Evolutionary conservation across 306 rosid genomes (phyloP).

Genomic region (Hylodesmum podocarpum): DNA sequence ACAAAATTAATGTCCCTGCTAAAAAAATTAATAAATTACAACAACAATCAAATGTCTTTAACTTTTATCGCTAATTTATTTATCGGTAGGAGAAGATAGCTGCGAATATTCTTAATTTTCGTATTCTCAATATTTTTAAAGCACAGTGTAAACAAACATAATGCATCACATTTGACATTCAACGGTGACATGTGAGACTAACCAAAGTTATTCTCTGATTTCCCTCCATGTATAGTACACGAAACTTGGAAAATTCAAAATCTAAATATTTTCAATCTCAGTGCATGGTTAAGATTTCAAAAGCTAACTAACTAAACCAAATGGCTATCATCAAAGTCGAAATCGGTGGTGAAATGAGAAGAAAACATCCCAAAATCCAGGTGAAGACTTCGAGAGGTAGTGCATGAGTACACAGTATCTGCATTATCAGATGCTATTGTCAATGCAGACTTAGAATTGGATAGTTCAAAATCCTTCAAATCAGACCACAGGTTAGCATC

Average conservation of each 20-base stretch:
- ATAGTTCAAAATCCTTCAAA: conserved; percentile 48
- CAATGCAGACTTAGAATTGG: conserved; percentile 20
- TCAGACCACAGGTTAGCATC: conserved; percentile 52
- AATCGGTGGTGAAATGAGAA: conserved; percentile 29
- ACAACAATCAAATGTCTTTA: too few relatives aligned
- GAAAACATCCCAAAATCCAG: conserved; percentile 36
- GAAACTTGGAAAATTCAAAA: background rate
- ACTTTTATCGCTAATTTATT: too few relatives aligned
- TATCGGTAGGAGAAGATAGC: too few relatives aligned
- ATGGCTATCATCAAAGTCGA: conserved; percentile 33
- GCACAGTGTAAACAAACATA: background rate
- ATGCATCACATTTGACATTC: conserved; percentile 17
- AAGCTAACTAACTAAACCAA: conserved; percentile 15
- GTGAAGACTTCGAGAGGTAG: conserved; percentile 21
- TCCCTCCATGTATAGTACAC: background rate
- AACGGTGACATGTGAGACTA: background rate
- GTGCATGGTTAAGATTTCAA: background rate
- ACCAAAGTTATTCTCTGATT: background rate
- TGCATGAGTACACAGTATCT: conserved; percentile 39
- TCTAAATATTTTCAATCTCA: conserved; percentile 1
- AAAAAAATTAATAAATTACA: too few relatives aligned
- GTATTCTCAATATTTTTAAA: conserved; percentile 13
- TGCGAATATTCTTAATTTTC: too few relatives aligned
- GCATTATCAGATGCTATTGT: conserved; percentile 21
- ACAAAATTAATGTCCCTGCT: too few relatives aligned